phyloP scores from a whole-genome alignment of 2,329 filamentous ascomycete species.

The Cryphonectria japonica region DNA sequence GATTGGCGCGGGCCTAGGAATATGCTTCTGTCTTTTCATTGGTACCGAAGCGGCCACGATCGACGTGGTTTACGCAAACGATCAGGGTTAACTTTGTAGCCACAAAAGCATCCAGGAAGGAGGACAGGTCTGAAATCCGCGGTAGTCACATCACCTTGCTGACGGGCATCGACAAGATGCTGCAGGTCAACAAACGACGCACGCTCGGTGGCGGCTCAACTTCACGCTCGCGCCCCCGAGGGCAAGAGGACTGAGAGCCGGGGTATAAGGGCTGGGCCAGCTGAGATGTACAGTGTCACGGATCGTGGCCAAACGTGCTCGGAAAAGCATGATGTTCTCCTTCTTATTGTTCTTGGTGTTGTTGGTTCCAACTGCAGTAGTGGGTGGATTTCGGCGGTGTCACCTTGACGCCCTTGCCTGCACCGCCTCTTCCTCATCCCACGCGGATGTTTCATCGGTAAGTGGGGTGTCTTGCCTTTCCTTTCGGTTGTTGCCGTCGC shows the following conservation, averaged over 20 bases:
- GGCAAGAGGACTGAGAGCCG: slow-evolving; percentile 62
- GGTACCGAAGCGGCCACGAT: background rate
- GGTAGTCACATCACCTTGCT: slow-evolving; percentile 37
- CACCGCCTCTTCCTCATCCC: slow-evolving; percentile 64
- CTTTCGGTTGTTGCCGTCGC: background rate
- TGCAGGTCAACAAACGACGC: slow-evolving; percentile 72
- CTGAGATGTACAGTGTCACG: background rate
- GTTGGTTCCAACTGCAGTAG: background rate
- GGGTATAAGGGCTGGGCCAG: background rate
- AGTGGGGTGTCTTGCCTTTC: slow-evolving; percentile 50
- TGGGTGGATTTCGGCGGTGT: background rate
- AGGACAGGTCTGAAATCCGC: background rate
- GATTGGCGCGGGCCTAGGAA: background rate
- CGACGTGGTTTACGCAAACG: background rate
- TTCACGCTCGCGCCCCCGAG: slow-evolving; percentile 67
- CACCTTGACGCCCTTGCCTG: slow-evolving; percentile 46
- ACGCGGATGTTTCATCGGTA: slow-evolving; percentile 66
- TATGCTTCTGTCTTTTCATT: background rate
- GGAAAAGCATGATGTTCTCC: background rate
- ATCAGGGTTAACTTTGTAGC: background rate
- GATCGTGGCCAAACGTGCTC: background rate
- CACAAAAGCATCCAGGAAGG: background rate
- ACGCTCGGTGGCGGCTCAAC: slow-evolving; percentile 78
- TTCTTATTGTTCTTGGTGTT: background rate
- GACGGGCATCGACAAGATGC: slow-evolving; percentile 68